Evolutionary conservation across 2,329 filamentous ascomycete species (phyloP).

Genomic region (Paramyrothecium roridum): DNA sequence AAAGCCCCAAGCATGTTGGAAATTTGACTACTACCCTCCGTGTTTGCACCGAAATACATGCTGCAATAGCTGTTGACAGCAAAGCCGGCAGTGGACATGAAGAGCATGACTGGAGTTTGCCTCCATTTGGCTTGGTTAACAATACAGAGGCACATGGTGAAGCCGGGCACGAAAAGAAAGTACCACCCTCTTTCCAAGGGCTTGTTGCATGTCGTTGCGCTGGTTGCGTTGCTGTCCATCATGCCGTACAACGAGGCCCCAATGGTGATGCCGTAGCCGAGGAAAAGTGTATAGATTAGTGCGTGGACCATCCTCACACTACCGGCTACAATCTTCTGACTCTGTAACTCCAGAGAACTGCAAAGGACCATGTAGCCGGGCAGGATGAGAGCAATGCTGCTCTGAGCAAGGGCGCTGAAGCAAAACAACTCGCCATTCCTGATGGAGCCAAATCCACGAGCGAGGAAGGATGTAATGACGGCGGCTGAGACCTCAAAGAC

Average conservation of each 20-base stretch:
- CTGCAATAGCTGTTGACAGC: slow-evolving; percentile 72
- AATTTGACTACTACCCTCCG: slow-evolving; percentile 63
- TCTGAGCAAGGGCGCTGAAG: slow-evolving; percentile 69
- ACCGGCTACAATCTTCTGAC: slow-evolving; percentile 66
- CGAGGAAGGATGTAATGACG: slow-evolving; percentile 65
- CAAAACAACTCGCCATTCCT: slow-evolving; percentile 58
- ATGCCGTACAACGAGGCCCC: slow-evolving; percentile 65
- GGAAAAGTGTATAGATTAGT: slow-evolving; percentile 71
- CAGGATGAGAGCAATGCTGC: slow-evolving; percentile 72
- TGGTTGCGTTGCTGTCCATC: slow-evolving; percentile 53
- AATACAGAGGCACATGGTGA: slow-evolving; percentile 71
- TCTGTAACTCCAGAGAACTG: slow-evolving; percentile 63
- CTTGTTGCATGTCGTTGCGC: slow-evolving; percentile 36
- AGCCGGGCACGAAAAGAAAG: slow-evolving; percentile 72
- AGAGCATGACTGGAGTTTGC: slow-evolving; percentile 72
- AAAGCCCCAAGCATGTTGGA: slow-evolving; percentile 76
- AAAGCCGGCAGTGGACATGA: slow-evolving; percentile 72
- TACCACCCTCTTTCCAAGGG: slow-evolving; percentile 45
- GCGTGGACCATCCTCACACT: slow-evolving; percentile 75
- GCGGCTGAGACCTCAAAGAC: slow-evolving; percentile 53
- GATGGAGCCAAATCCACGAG: slow-evolving; percentile 68
- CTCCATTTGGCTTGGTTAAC: slow-evolving; percentile 81
- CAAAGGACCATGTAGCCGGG: slow-evolving; percentile 53
- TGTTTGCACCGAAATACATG: slow-evolving; percentile 49
- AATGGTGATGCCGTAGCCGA: slow-evolving; percentile 72